Conservation (phyloP, 176 grass and related monocot species). For the Avena atlantica region DNA sequence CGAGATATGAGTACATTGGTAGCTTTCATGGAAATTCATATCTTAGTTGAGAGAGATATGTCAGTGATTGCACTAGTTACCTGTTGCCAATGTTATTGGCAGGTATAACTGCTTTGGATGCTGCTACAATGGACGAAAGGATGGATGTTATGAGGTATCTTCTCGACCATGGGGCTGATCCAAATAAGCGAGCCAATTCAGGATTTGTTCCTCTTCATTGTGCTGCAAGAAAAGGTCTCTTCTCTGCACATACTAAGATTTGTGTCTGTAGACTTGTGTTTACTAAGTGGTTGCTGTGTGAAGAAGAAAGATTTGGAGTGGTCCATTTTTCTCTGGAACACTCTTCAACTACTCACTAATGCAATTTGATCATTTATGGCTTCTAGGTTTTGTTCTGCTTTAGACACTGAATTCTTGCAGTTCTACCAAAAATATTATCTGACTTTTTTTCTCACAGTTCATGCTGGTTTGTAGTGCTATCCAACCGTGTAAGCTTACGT, state of each 20-base stretch:
- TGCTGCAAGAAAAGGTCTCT: conserved; percentile 31
- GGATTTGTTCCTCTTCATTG: conserved; percentile 30
- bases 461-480: not conserved
- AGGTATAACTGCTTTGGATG: conserved; percentile 44
- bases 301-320: not conserved
- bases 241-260: not conserved
- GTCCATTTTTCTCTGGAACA: not conserved
- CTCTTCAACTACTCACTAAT: not conserved
- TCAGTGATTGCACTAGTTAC: not conserved
- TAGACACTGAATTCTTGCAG: not conserved
- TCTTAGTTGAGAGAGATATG: not conserved
- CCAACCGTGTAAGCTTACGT: not conserved
- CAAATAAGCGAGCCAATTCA: not conserved
- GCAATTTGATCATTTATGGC: not conserved
- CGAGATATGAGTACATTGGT: not conserved
- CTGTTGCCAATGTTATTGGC: conserved; percentile 9
- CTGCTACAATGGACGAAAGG: conserved; percentile 37
- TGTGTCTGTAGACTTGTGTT: not conserved
- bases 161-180: conserved; percentile 35
- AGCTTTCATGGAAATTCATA: not conserved
- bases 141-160: conserved; percentile 34
- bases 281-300: not conserved
- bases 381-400: not conserved
- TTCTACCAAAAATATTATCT: not conserved
- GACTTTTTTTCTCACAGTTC: not conserved